Evolutionary conservation across 495 filamentous ascomycete species (phyloP), one percentile per base, ranked within the genome.

Genomic region (Aspergillus sparsus): DNA sequence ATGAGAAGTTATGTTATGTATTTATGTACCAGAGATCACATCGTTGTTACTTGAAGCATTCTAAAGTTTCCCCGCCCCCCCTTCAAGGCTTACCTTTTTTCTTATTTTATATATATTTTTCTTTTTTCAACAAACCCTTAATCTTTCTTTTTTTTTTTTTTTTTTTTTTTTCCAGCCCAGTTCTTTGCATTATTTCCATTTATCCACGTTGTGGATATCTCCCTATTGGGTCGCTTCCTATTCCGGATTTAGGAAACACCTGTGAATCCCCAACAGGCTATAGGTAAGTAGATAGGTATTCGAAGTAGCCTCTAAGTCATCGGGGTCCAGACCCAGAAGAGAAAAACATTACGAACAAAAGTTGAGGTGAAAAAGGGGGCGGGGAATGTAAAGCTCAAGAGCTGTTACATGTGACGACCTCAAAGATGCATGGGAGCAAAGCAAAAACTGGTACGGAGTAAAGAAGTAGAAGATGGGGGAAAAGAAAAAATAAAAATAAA

Each of bases 21-120:
- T 42, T 42, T 39, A 18, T 54, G 37, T 46, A 53, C 54, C 39
- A 52, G 52, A 53, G 42, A 61, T 61, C 58, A 49, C 21, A 50
- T 61, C 52, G 45, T 45, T 59, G 45, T 47, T 58, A 47, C 55
- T 46, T 45, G 56, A 60, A 52, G 51, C 47, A 33, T 41, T n/a
- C 47, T 45, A 31, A 44, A 45, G 15, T 35, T 13, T 35, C 39
- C 13, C 36, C 11, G 10, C 15, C 27, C 15, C 44, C 16, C 37
- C 8, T 41, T 10, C 37, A 41, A 47, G 44, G 18, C 18, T n/a
- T 11, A 41, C 37, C 47, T 50, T 50, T 27, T 32, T 50, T 50
- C 21, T 15, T 12, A 50, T 50, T 50, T 32, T 27, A 21, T 50
- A 32, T n/a, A 21, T 50, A 31, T 9, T 47, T 47, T 47, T 18